Percentiles rank a stretch among this genome's conserved stretches.
These are phyloP conservation scores for Paraconiothyrium brasiliense DNA, from an alignment of 2,329 filamentous ascomycete genomes.

Conservation along the genomic window DNA sequence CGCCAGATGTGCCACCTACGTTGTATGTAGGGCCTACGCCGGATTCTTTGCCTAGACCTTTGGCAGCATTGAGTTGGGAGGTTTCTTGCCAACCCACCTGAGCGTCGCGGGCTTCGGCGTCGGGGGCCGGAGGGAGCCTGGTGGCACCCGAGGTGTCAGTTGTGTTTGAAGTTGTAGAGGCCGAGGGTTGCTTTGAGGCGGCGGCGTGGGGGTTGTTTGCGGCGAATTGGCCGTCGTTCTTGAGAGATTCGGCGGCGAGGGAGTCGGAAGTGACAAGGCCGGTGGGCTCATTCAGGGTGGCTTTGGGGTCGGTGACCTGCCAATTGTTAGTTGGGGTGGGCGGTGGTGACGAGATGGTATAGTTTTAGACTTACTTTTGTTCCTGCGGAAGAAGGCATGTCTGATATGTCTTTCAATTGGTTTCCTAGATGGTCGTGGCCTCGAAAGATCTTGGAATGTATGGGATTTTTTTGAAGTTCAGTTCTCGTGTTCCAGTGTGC, in stretches of 20 bases:
- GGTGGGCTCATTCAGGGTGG: slow-evolving; percentile 65
- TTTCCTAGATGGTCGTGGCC: neutral
- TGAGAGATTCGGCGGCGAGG: slow-evolving; percentile 77
- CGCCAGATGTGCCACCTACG: slow-evolving; percentile 18
- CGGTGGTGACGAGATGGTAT: neutral
- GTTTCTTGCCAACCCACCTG: slow-evolving; percentile 51
- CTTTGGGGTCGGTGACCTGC: slow-evolving; percentile 60
- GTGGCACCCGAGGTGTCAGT: slow-evolving; percentile 64
- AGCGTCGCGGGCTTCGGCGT: slow-evolving; percentile 57
- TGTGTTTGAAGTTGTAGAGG: slow-evolving; percentile 65
- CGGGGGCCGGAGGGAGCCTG: slow-evolving; percentile 59
- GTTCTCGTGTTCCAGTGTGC: too few species aligned
- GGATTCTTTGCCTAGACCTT: slow-evolving; percentile 47
- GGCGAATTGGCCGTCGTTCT: slow-evolving; percentile 67
- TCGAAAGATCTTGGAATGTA: too few species aligned
- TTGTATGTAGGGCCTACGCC: slow-evolving; percentile 49
- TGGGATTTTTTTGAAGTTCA: too few species aligned
- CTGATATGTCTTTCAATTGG: neutral
- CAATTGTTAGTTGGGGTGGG: neutral
- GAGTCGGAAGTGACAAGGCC: slow-evolving; percentile 74
- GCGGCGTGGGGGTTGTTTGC: slow-evolving; percentile 65
- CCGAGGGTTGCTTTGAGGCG: slow-evolving; percentile 59
- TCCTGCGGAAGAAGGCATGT: slow-evolving; percentile 10
- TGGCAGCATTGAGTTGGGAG: slow-evolving; percentile 52
- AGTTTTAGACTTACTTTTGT: neutral